phyloP scores from a whole-genome alignment of 2,329 filamentous ascomycete genomes.

The Plectosphaerella cucumerina region DNA sequence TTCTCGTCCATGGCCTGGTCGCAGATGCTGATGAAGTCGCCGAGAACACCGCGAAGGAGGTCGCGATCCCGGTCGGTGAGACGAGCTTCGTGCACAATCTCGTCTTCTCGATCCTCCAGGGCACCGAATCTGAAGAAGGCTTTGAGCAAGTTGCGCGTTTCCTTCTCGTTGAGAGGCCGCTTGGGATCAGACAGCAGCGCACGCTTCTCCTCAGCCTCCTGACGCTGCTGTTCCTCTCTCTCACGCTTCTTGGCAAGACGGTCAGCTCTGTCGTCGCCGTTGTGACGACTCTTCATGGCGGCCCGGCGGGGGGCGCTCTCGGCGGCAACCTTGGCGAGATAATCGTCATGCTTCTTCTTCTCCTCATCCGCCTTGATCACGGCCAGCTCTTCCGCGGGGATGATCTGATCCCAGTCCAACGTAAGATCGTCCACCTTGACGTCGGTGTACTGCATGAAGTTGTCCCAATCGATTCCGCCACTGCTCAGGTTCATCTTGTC shows the following conservation, averaged over 20 bases:
- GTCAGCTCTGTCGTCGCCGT: conserved; percentile 59
- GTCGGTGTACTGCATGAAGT: conserved; percentile 96
- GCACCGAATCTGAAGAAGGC: conserved; percentile 89
- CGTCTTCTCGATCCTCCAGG: conserved; percentile 81
- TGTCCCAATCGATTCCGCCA: conserved; percentile 79
- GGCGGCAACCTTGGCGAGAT: conserved; percentile 76
- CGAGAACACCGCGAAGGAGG: conserved; percentile 71
- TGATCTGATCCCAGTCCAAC: conserved; percentile 97
- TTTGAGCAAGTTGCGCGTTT: conserved; percentile 85
- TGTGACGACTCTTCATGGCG: conserved; percentile 51
- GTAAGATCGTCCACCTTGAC: conserved; percentile 81
- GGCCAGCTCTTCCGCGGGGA: conserved; percentile 87
- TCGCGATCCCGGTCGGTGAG: conserved; percentile 76
- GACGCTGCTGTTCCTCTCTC: conserved; percentile 63
- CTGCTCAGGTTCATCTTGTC: conserved; percentile 89
- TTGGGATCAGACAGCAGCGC: conserved; percentile 76
- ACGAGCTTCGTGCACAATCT: conserved; percentile 83
- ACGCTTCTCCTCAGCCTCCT: conserved; percentile 69
- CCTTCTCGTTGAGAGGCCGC: conserved; percentile 87
- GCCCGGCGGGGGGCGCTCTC: conserved; percentile 80
- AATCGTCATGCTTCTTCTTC: conserved; percentile 75
- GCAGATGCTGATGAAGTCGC: conserved; percentile 63
- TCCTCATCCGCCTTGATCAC: conserved; percentile 88
- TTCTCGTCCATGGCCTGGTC: conserved; percentile 60
- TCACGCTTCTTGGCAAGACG: conserved; percentile 63